Conservation (phyloP, 805 yeast species). For the Saccharomycopsis selenospora region DNA sequence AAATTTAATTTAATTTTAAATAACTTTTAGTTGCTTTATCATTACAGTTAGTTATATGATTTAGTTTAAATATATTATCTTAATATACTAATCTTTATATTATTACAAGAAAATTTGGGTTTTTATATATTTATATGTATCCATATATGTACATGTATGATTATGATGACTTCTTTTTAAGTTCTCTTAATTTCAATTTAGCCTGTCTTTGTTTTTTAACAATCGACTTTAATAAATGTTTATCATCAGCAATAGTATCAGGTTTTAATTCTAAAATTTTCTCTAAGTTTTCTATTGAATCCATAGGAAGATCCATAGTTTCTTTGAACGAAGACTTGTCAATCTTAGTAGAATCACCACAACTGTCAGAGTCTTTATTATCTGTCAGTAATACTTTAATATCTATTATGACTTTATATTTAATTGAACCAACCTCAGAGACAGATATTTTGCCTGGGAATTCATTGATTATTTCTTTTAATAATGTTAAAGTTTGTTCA, state of each 20-base stretch:
- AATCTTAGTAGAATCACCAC: neutral
- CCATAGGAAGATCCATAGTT: neutral
- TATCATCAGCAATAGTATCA: conserved; percentile 15
- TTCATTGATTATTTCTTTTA: conserved; percentile 9
- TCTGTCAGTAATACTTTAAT: no score
- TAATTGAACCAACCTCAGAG: neutral
- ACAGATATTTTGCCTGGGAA: neutral
- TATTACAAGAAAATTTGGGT: no score
- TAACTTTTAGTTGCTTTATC: no score
- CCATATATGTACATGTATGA: no score
- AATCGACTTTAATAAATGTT: conserved; percentile 16
- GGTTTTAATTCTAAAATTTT: conserved; percentile 3
- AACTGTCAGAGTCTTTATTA: conserved; percentile 1
- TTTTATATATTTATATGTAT: no score
- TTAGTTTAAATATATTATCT: no score
- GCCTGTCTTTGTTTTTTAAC: conserved; percentile 18
- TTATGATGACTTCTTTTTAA: conserved; percentile 11
- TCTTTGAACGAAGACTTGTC: neutral
- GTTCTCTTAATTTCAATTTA: conserved; percentile 9
- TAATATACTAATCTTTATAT: no score
- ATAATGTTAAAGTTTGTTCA: conserved; percentile 12
- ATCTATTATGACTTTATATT: neutral
- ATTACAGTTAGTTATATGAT: no score
- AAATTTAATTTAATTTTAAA: no score
- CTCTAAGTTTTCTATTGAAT: conserved; percentile 8